Evolutionary conservation across 2,329 filamentous ascomycete genomes (phyloP).

Genomic region (Cladorrhinum sp.): DNA sequence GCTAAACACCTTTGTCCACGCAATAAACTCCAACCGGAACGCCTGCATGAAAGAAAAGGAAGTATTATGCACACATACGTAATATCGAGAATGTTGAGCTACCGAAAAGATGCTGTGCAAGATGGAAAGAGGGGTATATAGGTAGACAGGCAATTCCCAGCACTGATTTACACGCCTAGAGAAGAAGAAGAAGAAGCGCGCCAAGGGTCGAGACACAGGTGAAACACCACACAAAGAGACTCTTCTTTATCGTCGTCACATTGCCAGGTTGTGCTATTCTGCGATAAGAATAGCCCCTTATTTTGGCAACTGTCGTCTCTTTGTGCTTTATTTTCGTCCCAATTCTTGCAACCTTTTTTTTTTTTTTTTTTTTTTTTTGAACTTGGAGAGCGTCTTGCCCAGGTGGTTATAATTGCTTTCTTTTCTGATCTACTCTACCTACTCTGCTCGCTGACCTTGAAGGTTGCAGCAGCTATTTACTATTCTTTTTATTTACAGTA

Average conservation of each 20-base stretch:
- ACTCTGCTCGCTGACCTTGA: background rate
- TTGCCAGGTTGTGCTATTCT: background rate
- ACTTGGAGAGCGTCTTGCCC: background rate
- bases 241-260: background rate
- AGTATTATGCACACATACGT: background rate
- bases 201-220: constrained; percentile 20
- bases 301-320: background rate
- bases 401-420: background rate
- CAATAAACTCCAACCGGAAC: background rate
- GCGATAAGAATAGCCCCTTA: background rate
- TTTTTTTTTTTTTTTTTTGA: background rate
- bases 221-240: constrained; percentile 17
- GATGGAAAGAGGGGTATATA: background rate
- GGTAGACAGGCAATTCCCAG: no score
- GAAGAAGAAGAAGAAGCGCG: background rate
- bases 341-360: background rate
- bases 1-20: background rate
- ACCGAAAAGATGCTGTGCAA: background rate
- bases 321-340: background rate
- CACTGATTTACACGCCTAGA: no score
- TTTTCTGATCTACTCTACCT: background rate
- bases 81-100: background rate
- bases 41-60: background rate
- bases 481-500: background rate
- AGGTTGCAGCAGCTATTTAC: background rate